These are phyloP conservation scores for Angomonas deanei DNA, from an alignment of 208 protist genomes.

Conservation along the genomic window DNA sequence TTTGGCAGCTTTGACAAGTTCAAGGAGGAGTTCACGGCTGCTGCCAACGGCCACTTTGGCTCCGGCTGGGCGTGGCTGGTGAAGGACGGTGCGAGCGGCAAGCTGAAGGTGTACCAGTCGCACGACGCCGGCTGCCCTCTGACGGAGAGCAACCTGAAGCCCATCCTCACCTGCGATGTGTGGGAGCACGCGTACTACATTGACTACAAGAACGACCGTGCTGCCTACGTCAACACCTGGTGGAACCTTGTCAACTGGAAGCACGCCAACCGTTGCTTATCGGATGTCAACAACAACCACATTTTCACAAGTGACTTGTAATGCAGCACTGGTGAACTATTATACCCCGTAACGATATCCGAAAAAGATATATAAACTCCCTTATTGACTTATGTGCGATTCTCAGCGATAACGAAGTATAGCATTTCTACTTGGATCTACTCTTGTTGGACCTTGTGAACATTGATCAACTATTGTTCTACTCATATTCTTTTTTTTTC, in stretches of 20 bases:
- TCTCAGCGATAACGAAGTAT: background rate
- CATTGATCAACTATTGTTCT: background rate
- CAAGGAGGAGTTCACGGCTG: constrained; percentile 90
- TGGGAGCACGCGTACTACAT: constrained; percentile 97
- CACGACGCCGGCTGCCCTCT: constrained; percentile 83
- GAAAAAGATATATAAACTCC: background rate
- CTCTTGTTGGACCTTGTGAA: background rate
- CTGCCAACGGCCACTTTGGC: constrained; percentile 88
- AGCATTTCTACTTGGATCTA: background rate
- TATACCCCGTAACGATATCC: background rate
- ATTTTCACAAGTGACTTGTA: constrained; percentile 12
- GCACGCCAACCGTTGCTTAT: constrained; percentile 27
- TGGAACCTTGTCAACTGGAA: constrained; percentile 95
- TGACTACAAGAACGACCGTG: constrained; percentile 91
- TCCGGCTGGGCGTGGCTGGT: constrained; percentile 95
- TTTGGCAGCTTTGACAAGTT: constrained; percentile 89
- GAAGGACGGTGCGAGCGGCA: constrained; percentile 69
- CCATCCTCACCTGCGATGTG: constrained; percentile 89
- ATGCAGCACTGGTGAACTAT: constrained; percentile 1
- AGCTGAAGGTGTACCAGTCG: constrained; percentile 78
- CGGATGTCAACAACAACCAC: background rate
- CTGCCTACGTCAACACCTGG: constrained; percentile 86
- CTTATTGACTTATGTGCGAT: constrained; percentile 4
- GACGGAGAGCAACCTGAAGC: constrained; percentile 53
- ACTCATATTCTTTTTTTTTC: constrained; percentile 6